Base-by-base conservation (phyloP, 768 basidiomycete species). In the Suillus paluster region DNA sequence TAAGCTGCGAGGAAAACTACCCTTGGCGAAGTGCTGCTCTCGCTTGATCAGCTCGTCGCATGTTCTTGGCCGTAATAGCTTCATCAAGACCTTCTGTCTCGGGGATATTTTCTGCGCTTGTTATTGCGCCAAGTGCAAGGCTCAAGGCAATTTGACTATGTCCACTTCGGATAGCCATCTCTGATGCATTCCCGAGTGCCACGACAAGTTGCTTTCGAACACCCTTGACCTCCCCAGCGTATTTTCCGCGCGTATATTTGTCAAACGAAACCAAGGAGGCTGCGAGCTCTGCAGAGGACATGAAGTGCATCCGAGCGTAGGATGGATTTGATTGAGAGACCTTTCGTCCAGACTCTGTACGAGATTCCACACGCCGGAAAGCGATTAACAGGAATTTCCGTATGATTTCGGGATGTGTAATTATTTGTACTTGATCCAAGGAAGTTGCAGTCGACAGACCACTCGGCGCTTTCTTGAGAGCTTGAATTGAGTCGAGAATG, bases 111-210 rank as follows among this genome's bases (percentile, higher is more conserved):
- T 55, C 36, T 25, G 53, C 53, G 36, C 53, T 39, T 38, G 36
- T 55, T 25, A 55, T 55, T 15, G 53, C 53, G 38, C 53, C 53
- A 38, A 55, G 53, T 25, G 53, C 53, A 39, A 55, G 36, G 15
- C 53, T 55, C 36, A 55, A 55, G 23, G 53, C 53, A 6, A 38
- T 38, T 15, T 55, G 53, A 38, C 17, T 38, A 38, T 55, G 53
- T 25, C 53, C 53, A 25, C 23, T 55, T 23, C 53, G 53, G 9
- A 39, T 55, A 11, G 53, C 68, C 76, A 76, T 76, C 64, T 76
- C 74, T 15, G 76, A 72, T 7, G 73, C 74, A 63, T 76, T 76
- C 3, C 71, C 73, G 25, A 77, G 61, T 34, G 70, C 75, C 17
- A 75, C 65, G 4, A 75, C 76, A 1, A 71, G 58, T 64, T 77